These are phyloP conservation scores for Mucor irregularis DNA, from an alignment of 371 early-diverging fungal genomes.

Conservation along the genomic window DNA sequence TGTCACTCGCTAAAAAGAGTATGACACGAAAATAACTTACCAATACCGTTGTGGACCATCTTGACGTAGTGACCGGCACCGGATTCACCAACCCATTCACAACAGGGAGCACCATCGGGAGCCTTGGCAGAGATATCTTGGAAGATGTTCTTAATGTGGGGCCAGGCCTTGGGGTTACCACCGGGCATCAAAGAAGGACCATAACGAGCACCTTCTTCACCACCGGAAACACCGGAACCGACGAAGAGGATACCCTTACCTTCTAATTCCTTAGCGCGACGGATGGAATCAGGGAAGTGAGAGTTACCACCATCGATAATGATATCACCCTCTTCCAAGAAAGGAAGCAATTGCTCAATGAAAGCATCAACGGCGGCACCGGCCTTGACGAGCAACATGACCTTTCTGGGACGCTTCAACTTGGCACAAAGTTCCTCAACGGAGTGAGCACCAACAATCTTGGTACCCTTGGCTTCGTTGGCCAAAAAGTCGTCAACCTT, in stretches of 20 bases:
- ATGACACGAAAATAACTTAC: conserved; percentile 21
- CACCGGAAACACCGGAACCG: conserved; percentile 99
- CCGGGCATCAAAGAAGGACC: conserved; percentile 99
- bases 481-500: conserved; percentile 95
- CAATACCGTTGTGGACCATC: conserved; percentile 99
- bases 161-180: conserved; percentile 94
- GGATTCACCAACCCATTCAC: conserved; percentile 98
- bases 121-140: conserved; percentile 94
- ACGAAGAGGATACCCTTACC: conserved; percentile 92
- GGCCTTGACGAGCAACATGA: conserved; percentile 98
- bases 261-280: conserved; percentile 86
- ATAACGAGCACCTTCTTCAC: conserved; percentile 99
- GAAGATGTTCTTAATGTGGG: conserved; percentile 91
- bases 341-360: conserved; percentile 84
- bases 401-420: conserved; percentile 94
- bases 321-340: conserved; percentile 91
- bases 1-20: too few species aligned
- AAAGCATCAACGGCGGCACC: conserved; percentile 96
- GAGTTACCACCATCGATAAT: conserved; percentile 99
- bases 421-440: conserved; percentile 91
- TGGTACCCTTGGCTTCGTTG: conserved; percentile 96
- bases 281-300: conserved; percentile 96
- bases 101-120: conserved; percentile 90
- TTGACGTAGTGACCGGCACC: conserved; percentile 99
- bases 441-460: conserved; percentile 92